Base-by-base conservation (phyloP, 2,329 filamentous ascomycete genomes). In the Xylariomycetidae sp. region DNA sequence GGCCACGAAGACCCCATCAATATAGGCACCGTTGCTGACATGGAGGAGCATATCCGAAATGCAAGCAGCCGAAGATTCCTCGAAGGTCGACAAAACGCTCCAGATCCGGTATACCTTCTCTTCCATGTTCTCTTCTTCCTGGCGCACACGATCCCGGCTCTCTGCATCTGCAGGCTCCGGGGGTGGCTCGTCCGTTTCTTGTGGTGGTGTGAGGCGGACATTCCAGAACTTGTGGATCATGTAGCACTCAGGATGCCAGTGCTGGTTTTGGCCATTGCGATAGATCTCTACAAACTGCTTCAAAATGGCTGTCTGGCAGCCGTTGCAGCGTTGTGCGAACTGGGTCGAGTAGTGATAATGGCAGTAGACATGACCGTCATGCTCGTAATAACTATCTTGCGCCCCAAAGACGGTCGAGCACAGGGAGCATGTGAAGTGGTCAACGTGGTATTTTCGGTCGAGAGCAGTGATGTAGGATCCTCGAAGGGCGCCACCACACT, bases 141-240 rank as follows among this genome's bases (percentile, higher is more conserved):
- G 75, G 19, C 86, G 81, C 30, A 98, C 86, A 12, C 72, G 67
- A 32, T 86, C 80, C 32, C 88, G 82, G 42, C 82, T 76, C 42
- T 82, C 76, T 29, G 63, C 57, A 34, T 76, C 71, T 33, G 69
- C 65, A 9, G 59, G 55, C 32, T 70, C 62, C 17, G 61, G 55
- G 14, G 59, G 45, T 19, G 59, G 61, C 36, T 70, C 63, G 22
- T 67, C 54, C 9, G 61, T 56, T 37, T 79, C 70, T 25, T 72
- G 70, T 9, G 74, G 69, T 17, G 79, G 72, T 9, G 79, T 78
- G 23, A 98, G 69, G 32, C 92, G 81, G 39, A 98, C 92, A 56
- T 96, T 98, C 92, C 92, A 98, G 62, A 96, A 98, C 55, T 98
- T 98, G 66, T 98, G 92, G 43, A 98, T 98, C 92, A 98, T 98